phyloP scores from a whole-genome alignment of 306 rosid species.

The Medicago truncatula region DNA sequence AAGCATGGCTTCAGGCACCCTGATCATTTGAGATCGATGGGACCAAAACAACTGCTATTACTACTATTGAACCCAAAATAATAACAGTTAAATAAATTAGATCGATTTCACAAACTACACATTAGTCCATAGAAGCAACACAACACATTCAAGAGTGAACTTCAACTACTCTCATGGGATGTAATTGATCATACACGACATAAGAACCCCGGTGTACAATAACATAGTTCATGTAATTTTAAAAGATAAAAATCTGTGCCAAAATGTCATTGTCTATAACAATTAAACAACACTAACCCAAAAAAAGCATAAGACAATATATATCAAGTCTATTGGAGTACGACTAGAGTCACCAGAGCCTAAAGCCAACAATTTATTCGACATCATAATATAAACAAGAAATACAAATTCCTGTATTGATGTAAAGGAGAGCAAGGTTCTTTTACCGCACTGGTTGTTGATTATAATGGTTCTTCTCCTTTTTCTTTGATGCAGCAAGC shows the following conservation, averaged over 20 bases:
- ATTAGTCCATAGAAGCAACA: constrained; percentile 26
- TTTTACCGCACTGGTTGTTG: constrained; percentile 83
- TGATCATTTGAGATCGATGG: too few relatives aligned
- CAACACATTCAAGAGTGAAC: constrained; percentile 33
- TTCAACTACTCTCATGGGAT: constrained; percentile 25
- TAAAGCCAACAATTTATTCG: constrained; percentile 62
- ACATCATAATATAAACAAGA: constrained; percentile 68
- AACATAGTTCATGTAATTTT: constrained; percentile 41
- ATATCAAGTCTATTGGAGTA: constrained; percentile 56
- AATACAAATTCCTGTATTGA: constrained; percentile 61
- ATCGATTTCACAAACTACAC: constrained; percentile 12
- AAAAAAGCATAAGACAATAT: constrained; percentile 45
- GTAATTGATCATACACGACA: constrained; percentile 25
- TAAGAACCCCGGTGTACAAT: constrained; percentile 48
- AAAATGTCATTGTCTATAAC: constrained; percentile 52
- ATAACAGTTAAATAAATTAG: background rate
- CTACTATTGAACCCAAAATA: constrained; percentile 16
- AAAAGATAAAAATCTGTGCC: constrained; percentile 48
- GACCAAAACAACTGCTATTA: too few relatives aligned
- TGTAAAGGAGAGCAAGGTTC: constrained; percentile 39
- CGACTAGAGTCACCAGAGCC: constrained; percentile 53
- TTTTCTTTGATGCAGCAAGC: constrained; percentile 77
- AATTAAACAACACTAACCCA: constrained; percentile 49
- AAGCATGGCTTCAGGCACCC: too few relatives aligned
- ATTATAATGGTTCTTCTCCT: constrained; percentile 77